These are phyloP conservation scores for Tetracladium setigerum DNA, from an alignment of 495 filamentous ascomycete genomes.

Conservation along the genomic window DNA sequence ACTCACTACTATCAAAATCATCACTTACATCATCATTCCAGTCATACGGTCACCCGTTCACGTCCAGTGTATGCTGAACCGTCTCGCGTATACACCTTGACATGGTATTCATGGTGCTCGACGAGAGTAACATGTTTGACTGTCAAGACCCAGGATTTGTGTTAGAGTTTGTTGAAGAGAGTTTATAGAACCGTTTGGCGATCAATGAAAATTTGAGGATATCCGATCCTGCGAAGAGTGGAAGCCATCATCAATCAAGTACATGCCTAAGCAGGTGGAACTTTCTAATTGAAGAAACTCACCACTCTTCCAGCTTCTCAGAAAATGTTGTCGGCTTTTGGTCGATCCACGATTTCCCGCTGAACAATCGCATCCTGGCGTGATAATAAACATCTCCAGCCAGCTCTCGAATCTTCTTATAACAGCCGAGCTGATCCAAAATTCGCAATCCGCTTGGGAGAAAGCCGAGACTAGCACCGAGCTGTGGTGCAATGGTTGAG, in stretches of 20 bases:
- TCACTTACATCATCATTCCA: no score
- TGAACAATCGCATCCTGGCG: slow-evolving; percentile 11
- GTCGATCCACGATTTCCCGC: slow-evolving; percentile 13
- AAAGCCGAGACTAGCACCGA: slow-evolving; percentile 24
- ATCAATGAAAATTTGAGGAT: slow-evolving; percentile 24
- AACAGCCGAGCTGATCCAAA: slow-evolving; percentile 32
- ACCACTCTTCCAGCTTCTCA: slow-evolving; percentile 13
- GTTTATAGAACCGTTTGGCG: slow-evolving; percentile 25
- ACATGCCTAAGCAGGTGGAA: no score
- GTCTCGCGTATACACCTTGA: slow-evolving; percentile 27
- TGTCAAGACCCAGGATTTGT: slow-evolving; percentile 28
- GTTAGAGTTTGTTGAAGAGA: slow-evolving; percentile 27
- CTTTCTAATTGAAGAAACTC: no score
- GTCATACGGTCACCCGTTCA: no score
- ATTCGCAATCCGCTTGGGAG: slow-evolving; percentile 23
- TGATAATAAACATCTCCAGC: slow-evolving; percentile 10
- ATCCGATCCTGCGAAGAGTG: slow-evolving; percentile 23
- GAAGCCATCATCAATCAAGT: no score
- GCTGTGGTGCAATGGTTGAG: slow-evolving; percentile 17
- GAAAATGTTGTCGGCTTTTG: no score
- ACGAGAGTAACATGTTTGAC: slow-evolving; percentile 28
- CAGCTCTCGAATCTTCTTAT: slow-evolving; percentile 22
- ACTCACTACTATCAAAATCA: no score
- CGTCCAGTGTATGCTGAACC: slow-evolving; percentile 26
- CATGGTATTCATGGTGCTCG: slow-evolving; percentile 16